Evolutionary conservation across 208 protist species (phyloP).

Genomic region (Acanthamoeba divionensis): DNA sequence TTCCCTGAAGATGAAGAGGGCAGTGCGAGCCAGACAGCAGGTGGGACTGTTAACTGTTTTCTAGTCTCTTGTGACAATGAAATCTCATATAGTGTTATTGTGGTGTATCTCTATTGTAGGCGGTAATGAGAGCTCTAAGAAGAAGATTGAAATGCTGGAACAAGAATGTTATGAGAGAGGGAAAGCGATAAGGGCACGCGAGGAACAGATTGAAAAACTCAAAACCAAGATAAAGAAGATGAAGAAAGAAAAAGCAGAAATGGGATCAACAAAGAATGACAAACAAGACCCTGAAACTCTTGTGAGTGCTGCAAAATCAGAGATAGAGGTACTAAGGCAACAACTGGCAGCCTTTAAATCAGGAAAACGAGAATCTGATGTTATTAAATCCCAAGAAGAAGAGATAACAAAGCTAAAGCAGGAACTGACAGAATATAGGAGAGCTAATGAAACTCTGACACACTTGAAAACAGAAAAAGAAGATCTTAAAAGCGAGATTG

Average conservation of each 20-base stretch:
- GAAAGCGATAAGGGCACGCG: neutral
- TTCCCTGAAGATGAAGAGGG: neutral
- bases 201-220: slow-evolving; percentile 5
- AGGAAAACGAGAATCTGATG: neutral
- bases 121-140: neutral
- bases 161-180: slow-evolving; percentile 42
- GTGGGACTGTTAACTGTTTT: neutral
- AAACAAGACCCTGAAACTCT: neutral
- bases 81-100: no score
- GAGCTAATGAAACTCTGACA: no score
- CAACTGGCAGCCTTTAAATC: neutral
- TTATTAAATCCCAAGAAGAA: neutral
- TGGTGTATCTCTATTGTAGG: no score
- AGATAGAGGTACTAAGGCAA: neutral
- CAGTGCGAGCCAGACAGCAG: neutral
- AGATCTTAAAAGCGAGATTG: no score
- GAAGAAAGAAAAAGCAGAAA: neutral
- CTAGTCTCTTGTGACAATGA: no score
- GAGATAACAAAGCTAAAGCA: neutral
- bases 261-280: neutral
- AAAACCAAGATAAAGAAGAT: neutral
- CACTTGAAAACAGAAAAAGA: no score
- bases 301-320: neutral
- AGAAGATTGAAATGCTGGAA: slow-evolving; percentile 20
- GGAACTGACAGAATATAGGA: neutral